A percentile compares a stretch with the other conserved stretches of the same genome.
Evolutionary conservation across 2,329 filamentous ascomycete genomes (phyloP).

Genomic region (Cytospora paraplurivora): DNA sequence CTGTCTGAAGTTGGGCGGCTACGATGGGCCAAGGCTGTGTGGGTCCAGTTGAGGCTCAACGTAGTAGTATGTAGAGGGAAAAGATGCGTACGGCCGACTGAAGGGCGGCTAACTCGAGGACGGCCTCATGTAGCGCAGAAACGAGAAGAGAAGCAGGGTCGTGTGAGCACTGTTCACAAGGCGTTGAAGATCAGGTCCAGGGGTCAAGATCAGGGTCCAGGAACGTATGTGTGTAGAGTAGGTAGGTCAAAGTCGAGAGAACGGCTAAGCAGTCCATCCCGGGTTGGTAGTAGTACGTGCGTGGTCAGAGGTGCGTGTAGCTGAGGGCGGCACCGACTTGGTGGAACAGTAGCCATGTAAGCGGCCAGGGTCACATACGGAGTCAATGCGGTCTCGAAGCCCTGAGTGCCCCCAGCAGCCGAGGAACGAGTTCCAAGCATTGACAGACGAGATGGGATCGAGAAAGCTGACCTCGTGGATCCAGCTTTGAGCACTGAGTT

Average conservation of each 20-base stretch:
- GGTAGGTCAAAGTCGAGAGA: neutral
- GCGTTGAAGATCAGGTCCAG: constrained; percentile 13
- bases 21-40: constrained; percentile 38
- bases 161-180: neutral
- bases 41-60: constrained; percentile 26
- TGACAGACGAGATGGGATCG: neutral
- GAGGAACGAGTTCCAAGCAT: neutral
- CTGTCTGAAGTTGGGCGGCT: constrained; percentile 53
- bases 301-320: neutral
- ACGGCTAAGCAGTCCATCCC: neutral
- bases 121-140: constrained; percentile 5
- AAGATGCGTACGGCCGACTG: too few relatives aligned
- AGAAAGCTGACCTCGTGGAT: constrained; percentile 7
- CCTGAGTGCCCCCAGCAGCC: neutral
- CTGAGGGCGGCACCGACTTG: constrained; percentile 19
- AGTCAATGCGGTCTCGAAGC: neutral
- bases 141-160: neutral
- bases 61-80: constrained; percentile 9
- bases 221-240: neutral
- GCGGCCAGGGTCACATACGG: constrained; percentile 7
- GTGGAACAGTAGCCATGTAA: constrained; percentile 19
- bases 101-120: constrained; percentile 27
- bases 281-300: too few relatives aligned
- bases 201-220: constrained; percentile 2
- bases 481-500: neutral